These are phyloP conservation scores for Leccinum variicolor DNA, from an alignment of 768 basidiomycete species.

Conservation along the genomic window DNA sequence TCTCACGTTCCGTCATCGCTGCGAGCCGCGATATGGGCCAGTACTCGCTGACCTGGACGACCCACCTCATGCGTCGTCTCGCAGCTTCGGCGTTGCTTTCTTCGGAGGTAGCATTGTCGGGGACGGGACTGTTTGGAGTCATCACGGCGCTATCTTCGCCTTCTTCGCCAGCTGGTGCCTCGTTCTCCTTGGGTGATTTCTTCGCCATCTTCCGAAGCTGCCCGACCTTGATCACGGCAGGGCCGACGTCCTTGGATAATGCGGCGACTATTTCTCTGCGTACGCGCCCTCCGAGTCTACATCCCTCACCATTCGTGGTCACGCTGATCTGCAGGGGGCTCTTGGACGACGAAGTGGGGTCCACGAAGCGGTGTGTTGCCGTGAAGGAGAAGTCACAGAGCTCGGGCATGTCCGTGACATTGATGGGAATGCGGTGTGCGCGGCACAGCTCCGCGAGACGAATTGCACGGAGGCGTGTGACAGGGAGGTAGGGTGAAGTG, in stretches of 20 bases:
- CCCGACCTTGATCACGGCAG: slow-evolving; percentile 73
- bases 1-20: slow-evolving; percentile 60
- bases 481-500: slow-evolving; percentile 35
- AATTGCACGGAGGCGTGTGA: slow-evolving; percentile 46
- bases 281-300: slow-evolving; percentile 76
- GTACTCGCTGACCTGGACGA: slow-evolving; percentile 94
- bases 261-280: slow-evolving; percentile 77
- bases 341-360: slow-evolving; percentile 40
- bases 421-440: slow-evolving; percentile 65
- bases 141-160: slow-evolving; percentile 50
- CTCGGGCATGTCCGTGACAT: slow-evolving; percentile 81
- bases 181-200: slow-evolving; percentile 24
- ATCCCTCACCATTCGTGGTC: slow-evolving; percentile 90
- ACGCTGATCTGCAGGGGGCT: slow-evolving; percentile 73
- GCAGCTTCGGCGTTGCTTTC: slow-evolving; percentile 45
- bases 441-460: slow-evolving; percentile 55
- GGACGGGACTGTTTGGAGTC: slow-evolving; percentile 72
- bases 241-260: slow-evolving; percentile 69
- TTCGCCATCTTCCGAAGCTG: slow-evolving; percentile 55
- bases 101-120: slow-evolving; percentile 21
- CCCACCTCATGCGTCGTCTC: slow-evolving; percentile 82
- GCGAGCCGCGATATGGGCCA: slow-evolving; percentile 84
- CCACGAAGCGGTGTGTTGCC: slow-evolving; percentile 77
- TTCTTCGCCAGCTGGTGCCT: slow-evolving; percentile 33
- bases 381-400: slow-evolving; percentile 90